Conservation (phyloP, 371 early-diverging fungal species). For the Mucor plumbeus region DNA sequence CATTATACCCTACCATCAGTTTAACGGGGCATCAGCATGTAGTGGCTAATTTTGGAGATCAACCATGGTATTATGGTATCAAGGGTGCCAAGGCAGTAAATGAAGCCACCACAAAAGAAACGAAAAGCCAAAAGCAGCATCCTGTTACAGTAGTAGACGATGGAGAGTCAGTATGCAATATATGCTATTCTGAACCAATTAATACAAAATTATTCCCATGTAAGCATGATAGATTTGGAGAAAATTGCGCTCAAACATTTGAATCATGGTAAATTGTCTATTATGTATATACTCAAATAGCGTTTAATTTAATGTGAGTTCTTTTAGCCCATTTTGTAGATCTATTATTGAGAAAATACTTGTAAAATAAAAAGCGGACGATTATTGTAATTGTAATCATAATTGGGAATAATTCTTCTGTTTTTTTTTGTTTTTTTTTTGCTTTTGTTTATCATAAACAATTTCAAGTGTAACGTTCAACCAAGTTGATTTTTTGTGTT, state of each 20-base stretch:
- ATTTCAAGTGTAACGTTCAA: not conserved
- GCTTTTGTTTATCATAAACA: not conserved
- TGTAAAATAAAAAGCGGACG: not conserved
- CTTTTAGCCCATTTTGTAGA: slow-evolving; percentile 26
- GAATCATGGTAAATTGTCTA: slow-evolving; percentile 37
- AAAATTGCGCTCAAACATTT: slow-evolving; percentile 37
- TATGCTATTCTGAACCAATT: slow-evolving; percentile 52
- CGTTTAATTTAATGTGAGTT: not conserved
- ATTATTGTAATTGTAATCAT: not conserved
- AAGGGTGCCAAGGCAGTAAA: not conserved
- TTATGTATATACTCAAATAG: not conserved
- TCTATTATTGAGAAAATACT: slow-evolving; percentile 7
- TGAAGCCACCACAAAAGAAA: not conserved
- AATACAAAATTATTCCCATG: slow-evolving; percentile 43
- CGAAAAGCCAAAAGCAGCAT: not conserved
- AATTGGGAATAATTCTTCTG: not conserved
- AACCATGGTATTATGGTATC: slow-evolving; percentile 32
- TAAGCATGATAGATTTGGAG: slow-evolving; percentile 44
- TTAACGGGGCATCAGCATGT: slow-evolving; percentile 50
- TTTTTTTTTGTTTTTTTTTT: no score
- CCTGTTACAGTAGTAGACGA: slow-evolving; percentile 3
- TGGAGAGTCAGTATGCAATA: slow-evolving; percentile 41
- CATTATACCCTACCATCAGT: slow-evolving; percentile 49
- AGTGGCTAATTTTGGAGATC: slow-evolving; percentile 44
- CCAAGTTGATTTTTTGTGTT: not conserved